Percentiles rank a stretch among this genome's conserved stretches.
Evolutionary conservation across 1,284 basidiomycete species (phyloP).

Genomic region (Ustilago nuda): DNA sequence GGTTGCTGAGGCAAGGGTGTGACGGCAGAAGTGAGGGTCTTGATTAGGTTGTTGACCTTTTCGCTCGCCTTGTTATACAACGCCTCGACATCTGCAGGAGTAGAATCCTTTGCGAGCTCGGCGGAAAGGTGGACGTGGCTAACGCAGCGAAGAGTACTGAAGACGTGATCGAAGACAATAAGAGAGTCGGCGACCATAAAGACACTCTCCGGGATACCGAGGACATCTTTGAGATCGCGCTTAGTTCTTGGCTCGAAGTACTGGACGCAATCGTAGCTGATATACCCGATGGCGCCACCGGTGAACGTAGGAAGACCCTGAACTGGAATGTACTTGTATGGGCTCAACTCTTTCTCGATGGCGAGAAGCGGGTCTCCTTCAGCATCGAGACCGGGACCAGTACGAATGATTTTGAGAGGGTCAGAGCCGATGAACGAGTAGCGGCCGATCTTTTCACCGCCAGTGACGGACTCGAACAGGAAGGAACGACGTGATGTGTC

Average conservation of each 20-base stretch:
- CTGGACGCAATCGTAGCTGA: constrained; percentile 94
- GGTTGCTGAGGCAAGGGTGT: constrained; percentile 75
- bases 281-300: constrained; percentile 97
- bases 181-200: constrained; percentile 97
- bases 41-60: constrained; percentile 45
- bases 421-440: constrained; percentile 98
- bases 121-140: constrained; percentile 86
- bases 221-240: constrained; percentile 78
- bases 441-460: constrained; percentile 88
- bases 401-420: constrained; percentile 90
- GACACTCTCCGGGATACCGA: constrained; percentile 89
- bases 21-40: constrained; percentile 37
- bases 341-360: constrained; percentile 85
- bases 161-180: constrained; percentile 96
- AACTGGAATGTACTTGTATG: constrained; percentile 89
- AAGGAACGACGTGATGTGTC: constrained; percentile 72
- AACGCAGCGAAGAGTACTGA: constrained; percentile 90
- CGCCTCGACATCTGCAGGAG: constrained; percentile 71
- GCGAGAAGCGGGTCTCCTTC: constrained; percentile 87
- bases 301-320: constrained; percentile 94
- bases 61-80: constrained; percentile 49
- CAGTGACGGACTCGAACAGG: constrained; percentile 76
- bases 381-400: constrained; percentile 84
- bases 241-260: constrained; percentile 81
- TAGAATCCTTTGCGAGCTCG: constrained; percentile 73